A percentile compares a stretch with the other conserved stretches of the same genome.
Evolutionary conservation across 2,329 filamentous ascomycete species (phyloP).

Genomic region (Cladobotryum mycophilum): DNA sequence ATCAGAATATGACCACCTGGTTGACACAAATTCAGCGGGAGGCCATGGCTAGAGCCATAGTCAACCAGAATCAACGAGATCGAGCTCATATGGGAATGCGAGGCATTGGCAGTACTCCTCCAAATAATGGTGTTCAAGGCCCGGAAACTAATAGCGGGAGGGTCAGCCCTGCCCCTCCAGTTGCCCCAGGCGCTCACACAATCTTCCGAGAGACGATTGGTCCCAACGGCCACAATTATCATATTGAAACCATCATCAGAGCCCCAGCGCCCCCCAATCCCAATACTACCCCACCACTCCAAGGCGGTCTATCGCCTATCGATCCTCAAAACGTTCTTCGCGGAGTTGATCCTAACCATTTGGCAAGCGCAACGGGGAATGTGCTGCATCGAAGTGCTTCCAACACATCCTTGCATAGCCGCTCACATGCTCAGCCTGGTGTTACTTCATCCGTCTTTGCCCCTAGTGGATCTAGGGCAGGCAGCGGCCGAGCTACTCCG

Average conservation of each 20-base stretch:
- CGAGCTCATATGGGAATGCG: conserved; percentile 35
- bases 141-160: conserved; percentile 19
- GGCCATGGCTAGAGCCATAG: conserved; percentile 34
- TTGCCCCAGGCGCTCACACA: conserved; percentile 17
- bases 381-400: conserved; percentile 48
- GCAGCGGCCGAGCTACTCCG: conserved; percentile 43
- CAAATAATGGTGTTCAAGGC: conserved; percentile 15
- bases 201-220: conserved; percentile 27
- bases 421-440: conserved; percentile 31
- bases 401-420: conserved; percentile 36
- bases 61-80: conserved; percentile 38
- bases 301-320: conserved; percentile 30
- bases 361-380: conserved; percentile 41
- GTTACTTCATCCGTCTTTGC: conserved; percentile 36
- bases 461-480: conserved; percentile 30
- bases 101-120: conserved; percentile 31
- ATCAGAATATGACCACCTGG: conserved; percentile 39
- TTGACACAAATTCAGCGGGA: conserved; percentile 43
- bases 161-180: conserved; percentile 17
- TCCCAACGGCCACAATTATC: conserved; percentile 29
- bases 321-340: conserved; percentile 43
- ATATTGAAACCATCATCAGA: conserved; percentile 25
- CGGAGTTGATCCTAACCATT: conserved; percentile 39
- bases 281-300: conserved; percentile 9
- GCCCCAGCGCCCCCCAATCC: conserved; percentile 6